Evolutionary conservation across 441 rosid species (phyloP).

Genomic region (Gossypium gossypioides): DNA sequence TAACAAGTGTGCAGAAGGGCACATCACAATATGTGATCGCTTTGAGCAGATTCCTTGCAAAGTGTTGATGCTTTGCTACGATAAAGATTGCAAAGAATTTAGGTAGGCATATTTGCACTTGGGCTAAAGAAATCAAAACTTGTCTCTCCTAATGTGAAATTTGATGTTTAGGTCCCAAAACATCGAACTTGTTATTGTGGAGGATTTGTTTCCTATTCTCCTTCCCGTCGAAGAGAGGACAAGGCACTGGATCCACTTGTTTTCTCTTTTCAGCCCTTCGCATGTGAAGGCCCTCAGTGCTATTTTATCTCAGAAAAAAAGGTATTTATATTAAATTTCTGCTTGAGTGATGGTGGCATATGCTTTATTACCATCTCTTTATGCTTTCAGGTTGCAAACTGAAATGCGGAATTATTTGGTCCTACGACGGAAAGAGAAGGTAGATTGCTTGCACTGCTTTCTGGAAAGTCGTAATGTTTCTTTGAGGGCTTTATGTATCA

Average conservation of each 20-base stretch:
- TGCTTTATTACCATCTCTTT: constrained; percentile 15
- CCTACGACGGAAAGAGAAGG: constrained; percentile 58
- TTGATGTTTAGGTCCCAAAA: constrained; percentile 49
- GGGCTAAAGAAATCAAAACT: neutral
- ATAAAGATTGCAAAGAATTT: constrained; percentile 73
- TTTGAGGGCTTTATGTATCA: neutral
- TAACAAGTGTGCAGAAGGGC: constrained; percentile 60
- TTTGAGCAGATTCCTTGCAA: constrained; percentile 86
- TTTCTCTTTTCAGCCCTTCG: constrained; percentile 58
- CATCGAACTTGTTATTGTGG: constrained; percentile 67
- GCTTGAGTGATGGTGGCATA: constrained; percentile 13
- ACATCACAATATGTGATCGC: constrained; percentile 39
- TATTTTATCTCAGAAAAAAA: constrained; percentile 64
- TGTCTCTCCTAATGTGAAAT: neutral
- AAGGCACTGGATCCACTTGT: constrained; percentile 71
- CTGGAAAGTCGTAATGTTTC: neutral
- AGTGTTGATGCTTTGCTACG: constrained; percentile 68
- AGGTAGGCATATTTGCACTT: constrained; percentile 38
- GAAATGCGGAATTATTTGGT: constrained; percentile 64
- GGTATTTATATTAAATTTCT: constrained; percentile 35
- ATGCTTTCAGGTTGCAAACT: constrained; percentile 58
- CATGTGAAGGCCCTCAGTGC: constrained; percentile 64
- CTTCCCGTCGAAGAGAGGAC: constrained; percentile 65
- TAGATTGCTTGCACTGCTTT: constrained; percentile 18
- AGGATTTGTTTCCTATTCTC: constrained; percentile 58